Percentiles rank a stretch among this genome's conserved stretches.
Conservation (phyloP, 2,329 filamentous ascomycete genomes). For the Neonectria faginata region DNA sequence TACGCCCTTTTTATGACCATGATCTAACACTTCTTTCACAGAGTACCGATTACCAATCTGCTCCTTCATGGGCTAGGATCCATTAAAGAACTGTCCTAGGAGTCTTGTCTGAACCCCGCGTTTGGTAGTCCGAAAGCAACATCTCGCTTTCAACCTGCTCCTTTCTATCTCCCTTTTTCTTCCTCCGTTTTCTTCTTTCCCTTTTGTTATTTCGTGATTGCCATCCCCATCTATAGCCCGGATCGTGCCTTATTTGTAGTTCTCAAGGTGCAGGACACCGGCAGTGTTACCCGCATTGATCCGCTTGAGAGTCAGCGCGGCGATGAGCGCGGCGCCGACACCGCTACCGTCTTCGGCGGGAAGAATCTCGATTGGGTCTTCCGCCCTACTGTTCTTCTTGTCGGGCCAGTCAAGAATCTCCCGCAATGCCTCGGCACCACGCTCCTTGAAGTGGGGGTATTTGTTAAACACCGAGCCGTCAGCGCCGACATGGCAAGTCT, state of each 20-base stretch:
- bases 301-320: constrained; percentile 75
- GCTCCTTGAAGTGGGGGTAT: constrained; percentile 96
- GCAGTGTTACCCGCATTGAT: constrained; percentile 72
- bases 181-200: constrained; percentile 35
- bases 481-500: constrained; percentile 91
- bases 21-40: constrained; percentile 50
- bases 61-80: constrained; percentile 73
- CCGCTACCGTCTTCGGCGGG: constrained; percentile 95
- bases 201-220: constrained; percentile 33
- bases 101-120: constrained; percentile 20
- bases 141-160: constrained; percentile 11
- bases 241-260: constrained; percentile 57
- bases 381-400: constrained; percentile 74
- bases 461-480: constrained; percentile 99
- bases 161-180: constrained; percentile 32
- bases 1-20: neutral
- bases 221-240: constrained; percentile 28
- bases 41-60: constrained; percentile 80
- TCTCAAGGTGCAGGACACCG: constrained; percentile 74
- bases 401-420: constrained; percentile 96
- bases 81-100: constrained; percentile 11
- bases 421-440: constrained; percentile 87
- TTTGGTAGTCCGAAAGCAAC: constrained; percentile 23
- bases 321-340: constrained; percentile 97
- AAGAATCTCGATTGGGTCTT: constrained; percentile 88